Percentiles rank a stretch among this genome's conserved stretches.
Conservation (phyloP, 1,284 basidiomycete genomes). For the Amylostereum chailletii region DNA sequence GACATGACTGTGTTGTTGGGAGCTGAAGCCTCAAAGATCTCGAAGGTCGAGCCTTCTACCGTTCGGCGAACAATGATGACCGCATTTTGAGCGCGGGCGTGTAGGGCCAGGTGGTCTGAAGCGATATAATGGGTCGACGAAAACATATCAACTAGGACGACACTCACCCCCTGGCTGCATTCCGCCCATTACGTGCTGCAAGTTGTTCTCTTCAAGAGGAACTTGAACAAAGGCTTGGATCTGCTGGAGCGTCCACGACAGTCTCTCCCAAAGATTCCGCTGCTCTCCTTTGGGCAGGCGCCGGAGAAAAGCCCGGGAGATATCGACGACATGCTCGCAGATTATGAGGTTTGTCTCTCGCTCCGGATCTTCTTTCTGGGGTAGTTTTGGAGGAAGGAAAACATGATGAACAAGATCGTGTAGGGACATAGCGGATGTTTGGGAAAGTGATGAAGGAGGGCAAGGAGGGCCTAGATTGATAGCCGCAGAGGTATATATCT, state of each 20-base stretch:
- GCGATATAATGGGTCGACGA: neutral
- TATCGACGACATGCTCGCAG: neutral
- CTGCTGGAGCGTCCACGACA: neutral
- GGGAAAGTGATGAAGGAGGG: no score
- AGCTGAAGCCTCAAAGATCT: conserved; percentile 34
- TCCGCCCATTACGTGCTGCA: no score
- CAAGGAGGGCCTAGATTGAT: no score
- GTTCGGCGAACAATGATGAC: conserved; percentile 28
- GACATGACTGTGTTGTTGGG: conserved; percentile 24
- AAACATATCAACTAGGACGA: no score
- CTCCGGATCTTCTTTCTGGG: conserved; percentile 16
- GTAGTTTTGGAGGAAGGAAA: conserved; percentile 31
- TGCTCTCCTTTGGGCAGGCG: neutral
- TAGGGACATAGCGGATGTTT: no score
- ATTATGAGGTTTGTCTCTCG: neutral
- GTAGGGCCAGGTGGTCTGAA: conserved; percentile 20
- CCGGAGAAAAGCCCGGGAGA: neutral
- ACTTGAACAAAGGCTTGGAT: neutral
- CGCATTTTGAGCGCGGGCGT: conserved; percentile 35
- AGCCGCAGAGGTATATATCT: no score
- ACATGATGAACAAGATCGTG: conserved; percentile 17
- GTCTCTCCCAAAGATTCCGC: neutral
- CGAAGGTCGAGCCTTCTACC: conserved; percentile 20
- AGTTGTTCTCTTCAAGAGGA: no score
- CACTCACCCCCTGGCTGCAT: no score